Base-by-base conservation (phyloP, 495 filamentous ascomycete species). In the Xylaria scruposa region DNA sequence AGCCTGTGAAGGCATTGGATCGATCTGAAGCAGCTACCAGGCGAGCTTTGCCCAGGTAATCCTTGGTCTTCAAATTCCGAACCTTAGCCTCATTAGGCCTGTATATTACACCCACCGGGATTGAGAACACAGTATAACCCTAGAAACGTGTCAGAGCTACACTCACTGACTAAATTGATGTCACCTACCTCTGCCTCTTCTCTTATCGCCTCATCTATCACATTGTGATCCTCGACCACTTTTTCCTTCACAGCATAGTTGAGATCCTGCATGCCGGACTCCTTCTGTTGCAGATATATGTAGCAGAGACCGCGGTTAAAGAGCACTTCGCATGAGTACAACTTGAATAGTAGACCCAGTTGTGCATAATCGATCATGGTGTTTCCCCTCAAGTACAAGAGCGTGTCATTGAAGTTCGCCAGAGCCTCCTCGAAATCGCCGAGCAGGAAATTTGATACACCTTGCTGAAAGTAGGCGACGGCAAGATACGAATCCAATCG, bases 51-150 rank as follows among this genome's bases (percentile, higher is more conserved):
- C 96, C 96, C 5, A 99, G 89, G 78, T 99, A 99, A 77, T 98
- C 94, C 80, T 97, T 98, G 29, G 93, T 90, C 83, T 97, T 97
- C 73, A 99, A 86, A 76, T 99, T 99, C 80, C 95, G 97, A 67
- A 99, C 96, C 81, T 99, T 99, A 72, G 97, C 94, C 72, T 94
- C 93, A 80, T 97, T 98, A 44, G 96, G 96, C 59, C 96, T 88
- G 83, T 98, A 99, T 56, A 99, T 85, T 51, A 98, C 90, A 19
- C 96, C 96, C 40, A 98, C 94, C 1, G 96, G 96, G 54, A 99
- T 98, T 3, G 96, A 99, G 85, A 99, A 99, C 15, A 99, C 96
- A 1, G 97, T 99, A 78, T 98, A 99, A 60, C 95, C 95, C 95
- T 97, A 67, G 15, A 44, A 47, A 63, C 9, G 42, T 46, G 72